Percentiles rank a stretch among this genome's conserved stretches.
Evolutionary conservation across 495 filamentous ascomycete genomes (phyloP).

Genomic region (Terfezia boudieri): DNA sequence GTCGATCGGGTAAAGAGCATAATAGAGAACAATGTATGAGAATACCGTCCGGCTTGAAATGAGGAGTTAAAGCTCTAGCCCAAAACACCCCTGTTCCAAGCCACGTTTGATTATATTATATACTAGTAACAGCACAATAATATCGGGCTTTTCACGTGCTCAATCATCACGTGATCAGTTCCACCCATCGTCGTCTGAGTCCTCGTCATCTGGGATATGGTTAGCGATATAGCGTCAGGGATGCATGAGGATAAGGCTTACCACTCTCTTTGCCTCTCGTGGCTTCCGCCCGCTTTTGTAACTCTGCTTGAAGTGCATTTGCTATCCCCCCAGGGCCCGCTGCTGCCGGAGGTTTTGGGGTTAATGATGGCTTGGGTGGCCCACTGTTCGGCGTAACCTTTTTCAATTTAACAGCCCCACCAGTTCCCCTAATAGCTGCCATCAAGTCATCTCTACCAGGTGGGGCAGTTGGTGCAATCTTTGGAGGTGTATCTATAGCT

Average conservation of each 20-base stretch:
- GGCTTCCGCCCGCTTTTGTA: constrained; percentile 51
- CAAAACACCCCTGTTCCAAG: too few relatives aligned
- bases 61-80: too few relatives aligned
- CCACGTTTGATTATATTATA: too few relatives aligned
- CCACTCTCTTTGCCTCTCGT: constrained; percentile 66
- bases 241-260: constrained; percentile 30
- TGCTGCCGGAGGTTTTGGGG: constrained; percentile 26
- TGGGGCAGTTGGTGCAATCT: constrained; percentile 25
- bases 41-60: too few relatives aligned
- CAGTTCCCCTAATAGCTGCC: constrained; percentile 59
- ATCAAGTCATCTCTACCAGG: constrained; percentile 41
- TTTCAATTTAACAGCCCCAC: constrained; percentile 49
- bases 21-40: too few relatives aligned
- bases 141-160: too few relatives aligned
- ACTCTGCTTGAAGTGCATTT: constrained; percentile 53
- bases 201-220: constrained; percentile 44
- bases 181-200: constrained; percentile 59
- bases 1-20: too few relatives aligned
- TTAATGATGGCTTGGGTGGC: neutral
- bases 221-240: constrained; percentile 8
- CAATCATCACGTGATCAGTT: constrained; percentile 11
- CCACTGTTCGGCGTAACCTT: constrained; percentile 32
- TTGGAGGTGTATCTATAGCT: constrained; percentile 34
- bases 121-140: too few relatives aligned
- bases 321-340: constrained; percentile 30